These are phyloP conservation scores for Bassia scoparia DNA, from an alignment of 148 eudicot species.

Conservation along the genomic window DNA sequence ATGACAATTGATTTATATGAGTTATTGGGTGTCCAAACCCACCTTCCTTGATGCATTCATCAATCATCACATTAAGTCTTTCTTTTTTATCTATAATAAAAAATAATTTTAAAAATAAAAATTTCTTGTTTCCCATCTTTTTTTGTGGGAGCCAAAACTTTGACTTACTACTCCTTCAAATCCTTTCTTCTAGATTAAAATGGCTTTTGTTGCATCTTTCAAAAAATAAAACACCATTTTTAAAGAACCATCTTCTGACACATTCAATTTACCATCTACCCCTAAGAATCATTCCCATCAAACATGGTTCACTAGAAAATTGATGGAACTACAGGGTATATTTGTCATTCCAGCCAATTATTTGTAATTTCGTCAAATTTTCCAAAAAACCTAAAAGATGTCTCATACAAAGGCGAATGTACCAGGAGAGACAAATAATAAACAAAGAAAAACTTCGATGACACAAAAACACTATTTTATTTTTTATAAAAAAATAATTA, in stretches of 20 bases:
- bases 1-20: no score
- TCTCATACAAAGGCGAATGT: constrained; percentile 28
- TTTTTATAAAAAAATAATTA: no score
- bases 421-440: constrained; percentile 5
- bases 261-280: not conserved
- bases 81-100: no score
- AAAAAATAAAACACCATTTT: not conserved
- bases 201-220: no score
- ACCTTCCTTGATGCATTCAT: no score
- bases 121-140: no score
- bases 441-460: not conserved
- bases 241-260: not conserved
- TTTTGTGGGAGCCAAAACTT: not conserved
- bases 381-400: constrained; percentile 28
- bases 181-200: no score
- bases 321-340: not conserved
- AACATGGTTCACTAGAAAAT: not conserved
- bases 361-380: constrained; percentile 26
- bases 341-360: not conserved
- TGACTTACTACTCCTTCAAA: constrained; percentile 7
- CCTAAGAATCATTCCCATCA: not conserved
- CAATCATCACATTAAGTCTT: no score
- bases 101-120: no score
- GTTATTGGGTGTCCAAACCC: no score
- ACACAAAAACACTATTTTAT: not conserved